Base-by-base conservation (phyloP, 2,329 filamentous ascomycete genomes). In the Penicillium palitans region DNA sequence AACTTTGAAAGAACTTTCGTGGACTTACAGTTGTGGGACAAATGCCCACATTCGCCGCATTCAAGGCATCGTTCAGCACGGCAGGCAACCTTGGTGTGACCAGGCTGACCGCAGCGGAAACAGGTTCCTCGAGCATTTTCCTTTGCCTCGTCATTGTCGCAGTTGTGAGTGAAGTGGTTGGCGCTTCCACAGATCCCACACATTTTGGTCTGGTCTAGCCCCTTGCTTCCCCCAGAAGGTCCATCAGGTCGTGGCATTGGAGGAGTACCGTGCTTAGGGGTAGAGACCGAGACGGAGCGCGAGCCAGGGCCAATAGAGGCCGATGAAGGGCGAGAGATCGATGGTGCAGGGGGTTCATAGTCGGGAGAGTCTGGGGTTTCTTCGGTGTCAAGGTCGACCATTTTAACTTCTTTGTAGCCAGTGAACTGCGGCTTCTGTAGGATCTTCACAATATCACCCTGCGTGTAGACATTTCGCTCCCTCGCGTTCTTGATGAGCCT, bases 401-500 rank as follows among this genome's bases (percentile, higher is more conserved):
- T 80, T 53, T 79, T 75, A 33, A 78, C 66, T 53, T 79, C 72
- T 45, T 75, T 74, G 59, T 75, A 74, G 55, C 77, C 78, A 15
- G 72, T 77, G 52, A 80, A 76, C 29, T 84, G 82, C 42, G 83
- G 82, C 62, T 79, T 80, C 44, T 78, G 75, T 17, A 90, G 78
- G 68, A 88, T 78, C 24, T 67, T 75, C 58, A 79, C 69, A 2
- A 89, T 70, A 68, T 90, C 80, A 13, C 85, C 93, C 42, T 85
- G 82, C 0, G 90, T 96, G 73, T 95, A 96, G 10, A 88, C 80
- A 61, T 90, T 84, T 69, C 95, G 85, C 21, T 78, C 74, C 68
- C 87, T 87, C 6, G 95, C 90, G 76, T 99, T 90, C 35, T 89
- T 84, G 53, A 99, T 91, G 44, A 99, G 82, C 63, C 88, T 88